phyloP scores from a whole-genome alignment of 2,329 filamentous ascomycete species.

The Cladosporium colombiae region DNA sequence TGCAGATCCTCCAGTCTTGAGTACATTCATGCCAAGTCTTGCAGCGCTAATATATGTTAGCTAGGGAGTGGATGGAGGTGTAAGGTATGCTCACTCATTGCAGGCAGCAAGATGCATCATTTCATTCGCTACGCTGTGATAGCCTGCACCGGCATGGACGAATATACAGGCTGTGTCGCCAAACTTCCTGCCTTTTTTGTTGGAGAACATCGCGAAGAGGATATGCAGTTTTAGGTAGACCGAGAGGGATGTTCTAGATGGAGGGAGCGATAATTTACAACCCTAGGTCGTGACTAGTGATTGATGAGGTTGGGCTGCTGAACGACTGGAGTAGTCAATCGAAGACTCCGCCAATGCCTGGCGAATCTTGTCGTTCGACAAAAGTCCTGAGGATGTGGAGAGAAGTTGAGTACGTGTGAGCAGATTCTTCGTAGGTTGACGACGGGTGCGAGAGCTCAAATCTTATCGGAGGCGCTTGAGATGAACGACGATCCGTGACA shows the following conservation, averaged over 20 bases:
- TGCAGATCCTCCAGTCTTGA: constrained; percentile 76
- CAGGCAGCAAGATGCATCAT: constrained; percentile 81
- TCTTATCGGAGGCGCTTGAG: neutral
- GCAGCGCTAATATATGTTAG: constrained; percentile 65
- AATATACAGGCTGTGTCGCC: constrained; percentile 74
- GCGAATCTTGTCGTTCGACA: neutral
- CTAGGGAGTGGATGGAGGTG: neutral
- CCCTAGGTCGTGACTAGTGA: neutral
- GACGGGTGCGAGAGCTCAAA: neutral
- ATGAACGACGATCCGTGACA: neutral
- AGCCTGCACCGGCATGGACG: constrained; percentile 93
- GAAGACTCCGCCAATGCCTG: neutral
- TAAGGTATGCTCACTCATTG: constrained; percentile 67
- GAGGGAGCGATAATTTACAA: neutral
- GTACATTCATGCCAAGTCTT: constrained; percentile 76
- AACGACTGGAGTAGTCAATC: neutral
- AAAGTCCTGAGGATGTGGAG: neutral
- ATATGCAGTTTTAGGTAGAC: neutral
- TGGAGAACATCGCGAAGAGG: constrained; percentile 40
- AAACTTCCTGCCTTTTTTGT: constrained; percentile 41
- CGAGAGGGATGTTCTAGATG: neutral
- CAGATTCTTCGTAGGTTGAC: neutral
- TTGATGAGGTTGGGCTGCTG: neutral
- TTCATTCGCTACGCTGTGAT: constrained; percentile 87
- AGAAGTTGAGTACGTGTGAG: neutral